Evolutionary conservation across 768 basidiomycete genomes (phyloP).

Genomic region (Coprinopsis marcescibilis): DNA sequence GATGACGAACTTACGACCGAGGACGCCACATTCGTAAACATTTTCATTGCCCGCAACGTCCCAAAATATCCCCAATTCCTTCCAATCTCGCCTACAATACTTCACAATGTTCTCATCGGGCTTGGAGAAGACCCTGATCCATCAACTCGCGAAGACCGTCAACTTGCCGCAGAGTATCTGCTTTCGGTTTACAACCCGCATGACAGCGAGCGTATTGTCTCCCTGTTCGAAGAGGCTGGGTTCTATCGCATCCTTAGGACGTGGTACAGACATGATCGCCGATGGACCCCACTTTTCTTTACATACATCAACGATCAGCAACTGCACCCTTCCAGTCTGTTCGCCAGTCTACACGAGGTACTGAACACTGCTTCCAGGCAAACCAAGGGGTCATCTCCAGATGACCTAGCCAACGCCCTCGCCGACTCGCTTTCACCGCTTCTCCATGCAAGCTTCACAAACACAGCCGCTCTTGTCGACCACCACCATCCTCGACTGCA

Average conservation of each 20-base stretch:
- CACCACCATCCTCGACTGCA: conserved; percentile 64
- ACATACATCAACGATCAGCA: conserved; percentile 75
- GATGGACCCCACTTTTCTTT: conserved; percentile 69
- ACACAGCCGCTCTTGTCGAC: conserved; percentile 72
- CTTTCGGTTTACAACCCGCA: conserved; percentile 88
- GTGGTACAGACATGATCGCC: conserved; percentile 68
- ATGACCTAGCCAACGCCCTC: conserved; percentile 49
- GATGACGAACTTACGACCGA: conserved; percentile 46
- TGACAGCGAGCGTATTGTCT: conserved; percentile 59
- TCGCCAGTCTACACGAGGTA: conserved; percentile 60
- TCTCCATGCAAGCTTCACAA: conserved; percentile 50
- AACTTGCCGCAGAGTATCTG: conserved; percentile 90
- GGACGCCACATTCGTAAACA: conserved; percentile 82
- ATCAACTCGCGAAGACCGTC: conserved; percentile 86
- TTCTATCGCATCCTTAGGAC: conserved; percentile 89
- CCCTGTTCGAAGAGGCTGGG: conserved; percentile 72
- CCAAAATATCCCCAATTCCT: conserved; percentile 94
- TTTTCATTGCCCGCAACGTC: conserved; percentile 94
- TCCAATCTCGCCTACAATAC: conserved; percentile 54
- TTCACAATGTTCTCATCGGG: conserved; percentile 72
- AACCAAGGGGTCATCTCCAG: conserved; percentile 48
- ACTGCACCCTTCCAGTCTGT: conserved; percentile 52
- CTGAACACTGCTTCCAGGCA: conserved; percentile 40
- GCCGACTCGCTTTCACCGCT: conserved; percentile 59
- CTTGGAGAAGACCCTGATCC: conserved; percentile 72